phyloP scores from a whole-genome alignment of 345 rosid species.

The Populus davidiana region DNA sequence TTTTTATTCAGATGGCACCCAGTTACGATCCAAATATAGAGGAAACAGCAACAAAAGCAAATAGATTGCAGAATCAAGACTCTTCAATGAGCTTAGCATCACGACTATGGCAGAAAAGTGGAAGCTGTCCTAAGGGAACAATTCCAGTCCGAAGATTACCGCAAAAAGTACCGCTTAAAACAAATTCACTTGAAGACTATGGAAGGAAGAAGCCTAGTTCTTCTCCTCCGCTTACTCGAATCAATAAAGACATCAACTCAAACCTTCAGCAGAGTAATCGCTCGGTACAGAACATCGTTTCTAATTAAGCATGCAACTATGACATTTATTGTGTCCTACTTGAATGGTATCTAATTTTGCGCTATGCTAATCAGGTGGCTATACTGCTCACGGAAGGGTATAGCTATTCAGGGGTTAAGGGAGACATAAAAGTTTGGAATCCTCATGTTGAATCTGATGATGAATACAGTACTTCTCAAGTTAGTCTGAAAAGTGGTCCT shows the following conservation, averaged over 20 bases:
- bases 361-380: slow-evolving; percentile 37
- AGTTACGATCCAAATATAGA: slow-evolving; percentile 21
- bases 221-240: background rate
- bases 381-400: slow-evolving; percentile 42
- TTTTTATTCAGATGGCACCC: slow-evolving; percentile 37
- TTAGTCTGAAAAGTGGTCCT: slow-evolving; percentile 45
- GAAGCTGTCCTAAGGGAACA: slow-evolving; percentile 49
- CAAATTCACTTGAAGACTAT: slow-evolving; percentile 8
- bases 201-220: slow-evolving; percentile 23
- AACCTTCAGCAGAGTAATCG: slow-evolving; percentile 35
- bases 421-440: slow-evolving; percentile 48
- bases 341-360: background rate
- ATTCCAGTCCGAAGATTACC: slow-evolving; percentile 39
- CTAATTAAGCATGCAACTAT: too few relatives aligned
- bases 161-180: background rate
- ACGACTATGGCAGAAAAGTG: slow-evolving; percentile 46
- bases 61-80: background rate
- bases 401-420: slow-evolving; percentile 48
- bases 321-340: background rate
- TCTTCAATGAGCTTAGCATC: slow-evolving; percentile 13
- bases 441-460: slow-evolving; percentile 47
- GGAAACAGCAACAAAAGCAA: background rate
- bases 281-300: slow-evolving; percentile 32
- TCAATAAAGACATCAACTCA: slow-evolving; percentile 1
- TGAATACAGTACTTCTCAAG: slow-evolving; percentile 44